phyloP scores from a whole-genome alignment of 1,284 basidiomycete genomes.

The Thecaphora thlaspeos region DNA sequence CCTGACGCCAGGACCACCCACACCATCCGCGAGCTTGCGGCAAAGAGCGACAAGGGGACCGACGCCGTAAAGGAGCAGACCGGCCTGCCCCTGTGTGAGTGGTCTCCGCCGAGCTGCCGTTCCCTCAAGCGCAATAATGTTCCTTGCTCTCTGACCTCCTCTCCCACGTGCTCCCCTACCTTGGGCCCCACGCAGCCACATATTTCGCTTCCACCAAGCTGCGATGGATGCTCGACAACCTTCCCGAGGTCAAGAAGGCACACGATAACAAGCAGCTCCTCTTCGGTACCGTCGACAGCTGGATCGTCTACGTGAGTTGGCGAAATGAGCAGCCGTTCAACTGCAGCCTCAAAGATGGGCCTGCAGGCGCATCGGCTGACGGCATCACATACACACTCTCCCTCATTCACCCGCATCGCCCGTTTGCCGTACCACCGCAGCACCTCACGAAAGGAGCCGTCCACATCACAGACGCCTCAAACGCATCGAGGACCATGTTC shows the following conservation, averaged over 20 bases:
- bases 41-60: conserved; percentile 74
- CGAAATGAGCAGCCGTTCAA: not conserved
- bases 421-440: conserved; percentile 63
- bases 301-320: conserved; percentile 87
- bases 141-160: too few species aligned
- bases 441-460: conserved; percentile 80
- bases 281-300: conserved; percentile 94
- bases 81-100: conserved; percentile 35
- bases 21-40: conserved; percentile 74
- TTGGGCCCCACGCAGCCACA: conserved; percentile 60
- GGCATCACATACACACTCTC: too few species aligned
- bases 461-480: conserved; percentile 94
- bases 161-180: not conserved
- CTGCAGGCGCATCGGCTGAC: too few species aligned
- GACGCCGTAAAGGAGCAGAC: conserved; percentile 63
- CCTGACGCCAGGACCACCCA: conserved; percentile 86
- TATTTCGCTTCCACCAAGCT: conserved; percentile 97
- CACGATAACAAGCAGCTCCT: conserved; percentile 78
- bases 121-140: too few species aligned
- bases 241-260: conserved; percentile 75
- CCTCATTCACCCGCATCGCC: too few species aligned
- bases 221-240: conserved; percentile 92
- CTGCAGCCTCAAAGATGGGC: too few species aligned
- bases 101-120: too few species aligned
- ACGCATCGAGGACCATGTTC: conserved; percentile 92